phyloP scores from a whole-genome alignment of 768 basidiomycete genomes.

The Galerina sulciceps region DNA sequence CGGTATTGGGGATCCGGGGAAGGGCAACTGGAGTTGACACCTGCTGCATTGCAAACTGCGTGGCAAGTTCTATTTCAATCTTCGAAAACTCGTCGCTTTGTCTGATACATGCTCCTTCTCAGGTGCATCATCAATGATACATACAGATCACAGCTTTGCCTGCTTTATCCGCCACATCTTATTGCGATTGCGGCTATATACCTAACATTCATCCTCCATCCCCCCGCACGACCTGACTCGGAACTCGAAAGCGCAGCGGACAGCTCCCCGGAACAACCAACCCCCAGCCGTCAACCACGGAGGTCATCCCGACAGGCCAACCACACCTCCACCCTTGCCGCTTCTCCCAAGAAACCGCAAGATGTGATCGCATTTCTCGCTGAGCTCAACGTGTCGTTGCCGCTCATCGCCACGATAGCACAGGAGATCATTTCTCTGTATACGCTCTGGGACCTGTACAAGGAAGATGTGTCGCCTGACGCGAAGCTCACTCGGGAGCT shows the following conservation, averaged over 20 bases:
- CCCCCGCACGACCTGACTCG: constrained; percentile 45
- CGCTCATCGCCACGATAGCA: constrained; percentile 79
- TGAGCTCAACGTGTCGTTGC: constrained; percentile 82
- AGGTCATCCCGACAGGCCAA: constrained; percentile 36
- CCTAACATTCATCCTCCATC: constrained; percentile 80
- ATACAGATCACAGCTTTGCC: constrained; percentile 89
- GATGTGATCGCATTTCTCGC: constrained; percentile 86
- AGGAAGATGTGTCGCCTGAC: constrained; percentile 59
- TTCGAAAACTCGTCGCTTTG: neutral
- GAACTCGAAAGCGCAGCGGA: constrained; percentile 12
- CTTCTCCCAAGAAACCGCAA: constrained; percentile 46
- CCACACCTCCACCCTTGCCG: constrained; percentile 28
- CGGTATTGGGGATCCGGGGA: constrained; percentile 84
- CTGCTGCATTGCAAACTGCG: constrained; percentile 84
- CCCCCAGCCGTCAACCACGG: constrained; percentile 35
- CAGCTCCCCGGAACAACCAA: constrained; percentile 22
- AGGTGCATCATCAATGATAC: constrained; percentile 99
- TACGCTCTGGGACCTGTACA: constrained; percentile 85
- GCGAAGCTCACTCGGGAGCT: constrained; percentile 27
- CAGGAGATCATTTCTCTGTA: constrained; percentile 94
- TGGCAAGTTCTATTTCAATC: constrained; percentile 57
- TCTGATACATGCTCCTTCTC: constrained; percentile 51
- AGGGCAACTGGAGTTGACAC: constrained; percentile 76
- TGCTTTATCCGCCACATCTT: constrained; percentile 94
- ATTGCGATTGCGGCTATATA: constrained; percentile 93